phyloP scores from a whole-genome alignment of 1,284 basidiomycete genomes.

The Crucibulum parvulum region DNA sequence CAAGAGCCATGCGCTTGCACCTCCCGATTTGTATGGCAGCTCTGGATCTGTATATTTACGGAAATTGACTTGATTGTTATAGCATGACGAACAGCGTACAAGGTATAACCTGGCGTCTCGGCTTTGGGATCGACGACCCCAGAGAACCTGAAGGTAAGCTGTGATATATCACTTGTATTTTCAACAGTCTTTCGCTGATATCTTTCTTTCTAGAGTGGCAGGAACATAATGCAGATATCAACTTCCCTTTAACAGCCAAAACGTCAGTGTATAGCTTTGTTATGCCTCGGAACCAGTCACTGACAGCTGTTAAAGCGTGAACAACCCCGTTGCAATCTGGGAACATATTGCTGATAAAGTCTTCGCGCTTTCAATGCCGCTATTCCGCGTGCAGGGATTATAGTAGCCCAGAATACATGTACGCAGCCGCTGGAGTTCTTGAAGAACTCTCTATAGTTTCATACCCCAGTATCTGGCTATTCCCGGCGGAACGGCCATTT shows the following conservation, averaged over 20 bases:
- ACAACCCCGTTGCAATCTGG: conserved; percentile 59
- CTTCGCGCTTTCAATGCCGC: too few species aligned
- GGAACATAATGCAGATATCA: conserved; percentile 58
- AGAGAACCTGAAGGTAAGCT: conserved; percentile 58
- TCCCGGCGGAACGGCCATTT: too few species aligned
- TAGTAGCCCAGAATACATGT: too few species aligned
- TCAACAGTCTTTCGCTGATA: background rate
- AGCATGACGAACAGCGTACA: conserved; percentile 59
- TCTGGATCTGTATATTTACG: background rate
- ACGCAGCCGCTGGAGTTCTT: too few species aligned
- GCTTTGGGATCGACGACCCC: conserved; percentile 58
- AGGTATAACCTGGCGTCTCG: conserved; percentile 70
- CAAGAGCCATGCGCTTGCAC: conserved; percentile 63
- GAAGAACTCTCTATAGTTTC: too few species aligned
- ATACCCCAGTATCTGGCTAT: too few species aligned
- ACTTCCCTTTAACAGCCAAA: conserved; percentile 53
- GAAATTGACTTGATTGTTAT: conserved; percentile 7
- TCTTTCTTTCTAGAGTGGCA: conserved; percentile 56
- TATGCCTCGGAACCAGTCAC: background rate
- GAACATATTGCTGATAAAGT: conserved; percentile 28
- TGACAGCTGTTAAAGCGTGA: conserved; percentile 34
- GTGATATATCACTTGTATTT: background rate
- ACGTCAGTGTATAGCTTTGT: conserved; percentile 44
- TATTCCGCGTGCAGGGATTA: too few species aligned
- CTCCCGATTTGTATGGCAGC: conserved; percentile 61